Conservation (phyloP, 2,329 filamentous ascomycete species). For the Chrysoporthe cubensis region DNA sequence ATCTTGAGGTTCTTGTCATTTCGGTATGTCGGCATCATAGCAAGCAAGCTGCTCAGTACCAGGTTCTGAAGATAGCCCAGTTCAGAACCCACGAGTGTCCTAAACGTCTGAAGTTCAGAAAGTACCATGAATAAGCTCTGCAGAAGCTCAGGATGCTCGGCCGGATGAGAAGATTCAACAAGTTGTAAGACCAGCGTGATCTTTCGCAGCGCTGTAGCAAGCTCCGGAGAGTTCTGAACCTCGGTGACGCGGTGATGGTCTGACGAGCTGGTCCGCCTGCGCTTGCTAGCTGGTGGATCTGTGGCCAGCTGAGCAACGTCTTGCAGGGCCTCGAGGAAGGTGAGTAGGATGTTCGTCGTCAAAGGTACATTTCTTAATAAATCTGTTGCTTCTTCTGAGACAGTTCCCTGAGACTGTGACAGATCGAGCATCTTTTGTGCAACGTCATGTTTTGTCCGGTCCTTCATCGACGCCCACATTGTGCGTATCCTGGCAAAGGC, state of each 20-base stretch:
- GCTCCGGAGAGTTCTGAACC: conserved; percentile 65
- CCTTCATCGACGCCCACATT: conserved; percentile 75
- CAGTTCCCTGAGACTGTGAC: conserved; percentile 49
- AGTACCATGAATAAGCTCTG: conserved; percentile 81
- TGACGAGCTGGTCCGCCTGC: conserved; percentile 76
- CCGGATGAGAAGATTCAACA: conserved; percentile 78
- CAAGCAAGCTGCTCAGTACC: conserved; percentile 77
- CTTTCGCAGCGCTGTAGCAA: conserved; percentile 71
- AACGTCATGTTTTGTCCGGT: conserved; percentile 60
- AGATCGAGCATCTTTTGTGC: conserved; percentile 67
- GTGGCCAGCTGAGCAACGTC: conserved; percentile 73
- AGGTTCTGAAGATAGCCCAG: conserved; percentile 89
- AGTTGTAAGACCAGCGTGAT: conserved; percentile 88
- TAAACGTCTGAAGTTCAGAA: conserved; percentile 85
- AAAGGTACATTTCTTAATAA: conserved; percentile 75
- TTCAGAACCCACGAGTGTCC: conserved; percentile 79
- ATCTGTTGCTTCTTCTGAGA: conserved; percentile 66
- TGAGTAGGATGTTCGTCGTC: conserved; percentile 70
- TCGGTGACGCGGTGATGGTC: conserved; percentile 65
- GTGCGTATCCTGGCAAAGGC: conserved; percentile 71
- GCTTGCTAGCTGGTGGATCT: conserved; percentile 74
- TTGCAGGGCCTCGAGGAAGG: conserved; percentile 75
- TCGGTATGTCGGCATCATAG: conserved; percentile 81
- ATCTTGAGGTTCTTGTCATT: conserved; percentile 64
- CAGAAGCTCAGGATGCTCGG: conserved; percentile 75